Conservation (phyloP, 2,329 filamentous ascomycete species). For the Botrytis fabae region DNA sequence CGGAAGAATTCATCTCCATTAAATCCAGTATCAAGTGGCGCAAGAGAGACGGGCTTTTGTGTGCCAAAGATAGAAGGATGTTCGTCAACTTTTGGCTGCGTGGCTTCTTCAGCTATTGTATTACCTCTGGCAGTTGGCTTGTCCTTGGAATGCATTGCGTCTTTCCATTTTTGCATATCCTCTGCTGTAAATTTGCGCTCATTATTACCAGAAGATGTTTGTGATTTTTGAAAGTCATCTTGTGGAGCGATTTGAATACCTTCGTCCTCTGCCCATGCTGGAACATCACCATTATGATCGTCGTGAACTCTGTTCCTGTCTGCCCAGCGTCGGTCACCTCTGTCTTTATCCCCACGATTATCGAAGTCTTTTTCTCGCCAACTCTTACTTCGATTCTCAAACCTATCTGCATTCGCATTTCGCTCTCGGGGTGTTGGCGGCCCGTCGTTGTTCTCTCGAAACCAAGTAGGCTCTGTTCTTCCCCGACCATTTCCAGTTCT, state of each 20-base stretch:
- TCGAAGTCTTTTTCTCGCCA: conserved; percentile 47
- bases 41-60: conserved; percentile 57
- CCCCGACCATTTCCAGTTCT: conserved; percentile 66
- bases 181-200: conserved; percentile 69
- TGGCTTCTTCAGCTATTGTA: conserved; percentile 42
- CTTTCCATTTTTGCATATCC: conserved; percentile 94
- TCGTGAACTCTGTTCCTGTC: conserved; percentile 58
- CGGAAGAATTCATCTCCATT: conserved; percentile 73
- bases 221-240: conserved; percentile 93
- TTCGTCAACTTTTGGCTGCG: conserved; percentile 41
- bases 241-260: conserved; percentile 73
- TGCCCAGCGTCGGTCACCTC: conserved; percentile 33
- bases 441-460: conserved; percentile 50
- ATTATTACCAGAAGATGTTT: conserved; percentile 60
- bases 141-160: conserved; percentile 60
- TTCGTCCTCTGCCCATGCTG: conserved; percentile 83
- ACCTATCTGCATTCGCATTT: conserved; percentile 40
- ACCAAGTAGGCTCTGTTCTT: conserved; percentile 74
- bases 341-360: conserved; percentile 36
- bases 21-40: conserved; percentile 60
- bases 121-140: conserved; percentile 32
- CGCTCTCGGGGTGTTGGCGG: conserved; percentile 38
- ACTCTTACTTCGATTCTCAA: conserved; percentile 39
- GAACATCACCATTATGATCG: conserved; percentile 40
- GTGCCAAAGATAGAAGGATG: conserved; percentile 41